Percentiles rank a stretch among this genome's conserved stretches.
These are phyloP conservation scores for Backusella luteola DNA, from an alignment of 192 early-diverging fungal genomes.

Conservation along the genomic window DNA sequence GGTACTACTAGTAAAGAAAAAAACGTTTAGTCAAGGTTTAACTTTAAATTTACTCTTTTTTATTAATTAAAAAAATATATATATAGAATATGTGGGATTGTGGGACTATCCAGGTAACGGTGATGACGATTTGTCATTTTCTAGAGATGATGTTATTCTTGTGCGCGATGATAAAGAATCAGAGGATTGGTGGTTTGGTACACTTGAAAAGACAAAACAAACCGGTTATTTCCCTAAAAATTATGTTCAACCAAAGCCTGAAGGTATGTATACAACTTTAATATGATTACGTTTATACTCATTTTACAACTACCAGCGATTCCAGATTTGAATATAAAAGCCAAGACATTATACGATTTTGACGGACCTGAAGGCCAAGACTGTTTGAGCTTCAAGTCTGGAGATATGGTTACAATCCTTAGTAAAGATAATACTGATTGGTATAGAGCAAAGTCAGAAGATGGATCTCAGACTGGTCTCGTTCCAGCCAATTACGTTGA, in stretches of 20 bases:
- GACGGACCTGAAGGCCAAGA: constrained; percentile 41
- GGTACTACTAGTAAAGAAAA: background rate
- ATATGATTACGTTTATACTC: background rate
- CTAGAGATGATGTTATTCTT: constrained; percentile 37
- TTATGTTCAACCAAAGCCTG: constrained; percentile 40
- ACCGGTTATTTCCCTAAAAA: constrained; percentile 51
- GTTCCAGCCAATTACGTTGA: constrained; percentile 52
- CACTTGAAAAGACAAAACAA: constrained; percentile 29
- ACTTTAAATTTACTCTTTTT: background rate
- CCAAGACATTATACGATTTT: constrained; percentile 44
- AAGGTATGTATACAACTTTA: constrained; percentile 8
- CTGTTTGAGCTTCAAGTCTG: constrained; percentile 62
- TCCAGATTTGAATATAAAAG: constrained; percentile 37
- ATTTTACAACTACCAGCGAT: background rate
- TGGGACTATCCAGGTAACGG: constrained; percentile 43
- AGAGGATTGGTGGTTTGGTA: constrained; percentile 50
- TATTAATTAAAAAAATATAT: constrained; percentile 1
- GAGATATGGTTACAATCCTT: constrained; percentile 59
- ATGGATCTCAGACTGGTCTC: constrained; percentile 33
- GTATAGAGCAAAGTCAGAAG: constrained; percentile 43
- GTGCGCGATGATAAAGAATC: constrained; percentile 34
- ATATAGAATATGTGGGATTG: constrained; percentile 33
- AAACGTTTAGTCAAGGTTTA: background rate
- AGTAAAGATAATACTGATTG: constrained; percentile 47
- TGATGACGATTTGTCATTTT: constrained; percentile 41